These are phyloP conservation scores for Populus deltoides DNA, from an alignment of 345 rosid genomes.

Conservation along the genomic window DNA sequence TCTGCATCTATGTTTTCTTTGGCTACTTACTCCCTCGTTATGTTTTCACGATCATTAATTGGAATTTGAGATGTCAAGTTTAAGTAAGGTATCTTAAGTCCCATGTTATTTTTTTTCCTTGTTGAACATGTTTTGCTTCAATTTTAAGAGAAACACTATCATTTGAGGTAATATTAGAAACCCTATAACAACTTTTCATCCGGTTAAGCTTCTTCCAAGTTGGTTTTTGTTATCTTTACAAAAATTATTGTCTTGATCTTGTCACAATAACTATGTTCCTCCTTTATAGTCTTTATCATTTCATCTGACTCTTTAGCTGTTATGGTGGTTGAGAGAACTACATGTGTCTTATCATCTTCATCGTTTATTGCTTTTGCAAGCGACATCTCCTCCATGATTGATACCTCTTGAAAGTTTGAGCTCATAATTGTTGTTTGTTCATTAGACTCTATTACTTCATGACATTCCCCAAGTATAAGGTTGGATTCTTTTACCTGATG, in stretches of 20 bases:
- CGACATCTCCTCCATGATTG: constrained; percentile 20
- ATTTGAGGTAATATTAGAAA: constrained; percentile 8
- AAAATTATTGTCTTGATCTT: constrained; percentile 10
- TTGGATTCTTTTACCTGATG: constrained; percentile 26
- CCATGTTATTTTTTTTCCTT: not conserved
- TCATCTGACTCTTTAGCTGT: constrained; percentile 17
- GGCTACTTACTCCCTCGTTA: not conserved
- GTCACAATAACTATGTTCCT: not conserved
- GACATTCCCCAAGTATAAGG: constrained; percentile 7
- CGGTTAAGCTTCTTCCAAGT: constrained; percentile 16
- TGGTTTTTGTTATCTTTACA: constrained; percentile 4
- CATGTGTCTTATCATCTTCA: constrained; percentile 12
- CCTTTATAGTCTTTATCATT: constrained; percentile 15
- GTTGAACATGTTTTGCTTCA: constrained; percentile 19
- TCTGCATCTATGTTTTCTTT: not conserved
- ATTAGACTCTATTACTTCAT: constrained; percentile 20
- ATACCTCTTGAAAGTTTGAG: constrained; percentile 18
- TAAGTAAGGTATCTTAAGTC: constrained; percentile 16
- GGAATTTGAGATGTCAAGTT: constrained; percentile 14
- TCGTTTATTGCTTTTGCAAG: constrained; percentile 8
- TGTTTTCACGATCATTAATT: constrained; percentile 12
- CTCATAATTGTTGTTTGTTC: constrained; percentile 24
- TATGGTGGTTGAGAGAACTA: not conserved
- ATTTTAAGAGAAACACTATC: constrained; percentile 16
- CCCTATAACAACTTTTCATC: constrained; percentile 15